Base-by-base conservation (phyloP, 2,329 filamentous ascomycete species). In the Hypoxylon sp. region DNA sequence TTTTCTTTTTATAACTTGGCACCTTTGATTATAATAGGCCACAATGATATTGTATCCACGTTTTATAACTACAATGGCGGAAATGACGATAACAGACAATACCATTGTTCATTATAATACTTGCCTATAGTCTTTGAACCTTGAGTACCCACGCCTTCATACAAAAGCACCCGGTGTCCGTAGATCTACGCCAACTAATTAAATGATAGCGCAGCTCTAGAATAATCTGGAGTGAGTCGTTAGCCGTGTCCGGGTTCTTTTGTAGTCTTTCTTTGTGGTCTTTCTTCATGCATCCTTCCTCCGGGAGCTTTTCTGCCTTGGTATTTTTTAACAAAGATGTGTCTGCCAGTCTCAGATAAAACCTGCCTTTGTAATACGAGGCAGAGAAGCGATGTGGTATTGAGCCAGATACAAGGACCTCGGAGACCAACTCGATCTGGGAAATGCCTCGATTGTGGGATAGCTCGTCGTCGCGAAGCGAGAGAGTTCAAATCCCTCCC, bases 401-500 rank as follows among this genome's bases (percentile, higher is more conserved):
- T 43, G 21, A 25, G 17, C 11, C n/a, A 36, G 28, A 2, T 34
- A 19, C n/a, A 38, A 30, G 2, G 6, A 41, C 45, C 36, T n/a
- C 11, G 2, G 10, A 68, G 34, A 28, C 30, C 21, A 19, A 63
- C 51, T 5, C 67, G 60, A 2, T 66, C 67, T 7, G 64, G 64
- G 2, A 67, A 41, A 36, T 70, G 70, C 13, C 9, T n/a, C 2
- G 23, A 4, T 5, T 72, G 65, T n/a, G 36, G 38, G 1, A 21
- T 25, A 13, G 57, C 65, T 3, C 43, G 14, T 1, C 52, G 63
- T 30, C 65, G 70, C 2, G 63, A 66, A 45, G 65, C 49, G 0
- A 32, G 48, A 28, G 38, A 68, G 2, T n/a, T 67, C 2, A 5
- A 32, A 3, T 9, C 46, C 9, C 28, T 41, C 13, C 64, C 60